A percentile compares a stretch with the other conserved stretches of the same genome.
phyloP scores from a whole-genome alignment of 257 asterid species.

The Nicotiana noctiflora region DNA sequence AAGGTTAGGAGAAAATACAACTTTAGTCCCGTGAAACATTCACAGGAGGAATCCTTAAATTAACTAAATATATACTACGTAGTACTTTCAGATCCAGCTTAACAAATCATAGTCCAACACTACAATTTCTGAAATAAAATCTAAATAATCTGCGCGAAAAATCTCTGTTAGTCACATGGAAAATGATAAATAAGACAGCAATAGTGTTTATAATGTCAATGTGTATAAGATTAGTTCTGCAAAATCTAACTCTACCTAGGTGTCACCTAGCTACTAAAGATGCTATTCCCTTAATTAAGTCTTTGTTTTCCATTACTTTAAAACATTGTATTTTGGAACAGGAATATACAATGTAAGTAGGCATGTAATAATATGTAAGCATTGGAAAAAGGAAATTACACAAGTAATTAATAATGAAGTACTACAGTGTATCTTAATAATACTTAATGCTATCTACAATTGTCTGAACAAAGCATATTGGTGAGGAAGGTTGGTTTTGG shows the following conservation, averaged over 20 bases:
- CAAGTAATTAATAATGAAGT: conserved; percentile 13
- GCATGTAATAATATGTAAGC: not conserved
- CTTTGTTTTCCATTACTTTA: not conserved
- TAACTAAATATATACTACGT: not conserved
- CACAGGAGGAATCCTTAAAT: not conserved
- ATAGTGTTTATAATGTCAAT: conserved; percentile 9
- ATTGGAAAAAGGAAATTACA: not conserved
- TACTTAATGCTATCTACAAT: conserved; percentile 9
- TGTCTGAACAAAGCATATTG: conserved; percentile 49
- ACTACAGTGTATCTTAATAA: not conserved
- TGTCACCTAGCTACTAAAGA: conserved; percentile 70
- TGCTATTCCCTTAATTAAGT: conserved; percentile 45
- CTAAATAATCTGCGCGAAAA: not conserved
- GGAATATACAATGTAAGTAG: not conserved
- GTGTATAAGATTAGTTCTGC: too few species aligned
- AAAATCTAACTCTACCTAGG: conserved; percentile 41
- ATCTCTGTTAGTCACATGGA: conserved; percentile 12
- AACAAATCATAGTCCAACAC: not conserved
- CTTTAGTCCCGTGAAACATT: not conserved
- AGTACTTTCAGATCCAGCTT: not conserved
- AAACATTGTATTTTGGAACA: not conserved
- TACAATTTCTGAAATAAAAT: not conserved
- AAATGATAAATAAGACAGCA: conserved; percentile 30
- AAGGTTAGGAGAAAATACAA: not conserved
- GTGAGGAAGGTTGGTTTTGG: conserved; percentile 44